A percentile compares a stretch with the other conserved stretches of the same genome.
These are phyloP conservation scores for maize (Zea mays) DNA, from an alignment of 176 grass and related monocot species.

Conservation along the genomic window Zm-B73-REFERENCE-NAM-5.0 NC_050098.1:163752501-163753000, in stretches of 20 bases:
- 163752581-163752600: neutral
- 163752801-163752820: neutral
- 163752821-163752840: neutral
- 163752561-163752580: neutral
- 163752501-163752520: slow-evolving; percentile 18
- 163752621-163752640: neutral
- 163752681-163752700: slow-evolving; percentile 5
- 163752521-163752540: neutral
- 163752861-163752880: neutral
- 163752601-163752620: neutral
- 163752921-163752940: too few species aligned
- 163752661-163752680: neutral
- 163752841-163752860: neutral
- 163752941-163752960: too few species aligned
- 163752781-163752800: neutral
- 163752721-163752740: neutral
- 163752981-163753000: neutral
- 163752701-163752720: neutral
- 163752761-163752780: neutral
- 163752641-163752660: neutral
- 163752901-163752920: too few species aligned
- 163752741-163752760: neutral
- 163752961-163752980: too few species aligned
- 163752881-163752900: neutral
- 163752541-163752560: neutral